Conservation (phyloP, 805 yeast species). For the Scheffersomyces lignosus region DNA sequence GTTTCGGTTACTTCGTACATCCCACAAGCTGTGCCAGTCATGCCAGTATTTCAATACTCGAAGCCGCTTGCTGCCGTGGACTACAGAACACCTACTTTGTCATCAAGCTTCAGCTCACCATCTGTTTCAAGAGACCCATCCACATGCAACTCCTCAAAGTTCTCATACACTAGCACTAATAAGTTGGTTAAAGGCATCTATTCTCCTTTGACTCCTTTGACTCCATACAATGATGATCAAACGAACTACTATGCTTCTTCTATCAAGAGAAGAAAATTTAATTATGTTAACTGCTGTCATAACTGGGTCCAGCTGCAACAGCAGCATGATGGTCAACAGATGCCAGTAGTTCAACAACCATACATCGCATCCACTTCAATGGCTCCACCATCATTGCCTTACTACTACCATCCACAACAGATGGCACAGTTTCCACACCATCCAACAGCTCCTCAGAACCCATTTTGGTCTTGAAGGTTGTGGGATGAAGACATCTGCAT, state of each 20-base stretch:
- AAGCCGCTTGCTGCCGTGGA: slow-evolving; percentile 1
- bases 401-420: no score
- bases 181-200: slow-evolving; percentile 1
- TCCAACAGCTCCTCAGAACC: no score
- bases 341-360: neutral
- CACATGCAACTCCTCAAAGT: slow-evolving; percentile 6
- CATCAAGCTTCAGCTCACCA: slow-evolving; percentile 1
- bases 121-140: slow-evolving; percentile 1
- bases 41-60: slow-evolving; percentile 5
- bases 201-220: slow-evolving; percentile 24
- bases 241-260: slow-evolving; percentile 4
- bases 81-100: neutral
- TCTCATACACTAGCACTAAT: no score
- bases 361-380: neutral
- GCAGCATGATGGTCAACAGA: slow-evolving; percentile 1
- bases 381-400: slow-evolving; percentile 5
- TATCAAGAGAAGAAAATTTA: slow-evolving; percentile 8
- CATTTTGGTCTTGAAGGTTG: no score
- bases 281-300: neutral
- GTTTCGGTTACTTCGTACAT: neutral
- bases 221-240: slow-evolving; percentile 15
- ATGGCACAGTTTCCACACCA: no score
- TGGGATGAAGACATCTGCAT: no score
- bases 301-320: slow-evolving; percentile 1
- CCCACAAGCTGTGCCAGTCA: slow-evolving; percentile 7